Base-by-base conservation (phyloP, 2,329 filamentous ascomycete genomes). In the Didymella sp. region DNA sequence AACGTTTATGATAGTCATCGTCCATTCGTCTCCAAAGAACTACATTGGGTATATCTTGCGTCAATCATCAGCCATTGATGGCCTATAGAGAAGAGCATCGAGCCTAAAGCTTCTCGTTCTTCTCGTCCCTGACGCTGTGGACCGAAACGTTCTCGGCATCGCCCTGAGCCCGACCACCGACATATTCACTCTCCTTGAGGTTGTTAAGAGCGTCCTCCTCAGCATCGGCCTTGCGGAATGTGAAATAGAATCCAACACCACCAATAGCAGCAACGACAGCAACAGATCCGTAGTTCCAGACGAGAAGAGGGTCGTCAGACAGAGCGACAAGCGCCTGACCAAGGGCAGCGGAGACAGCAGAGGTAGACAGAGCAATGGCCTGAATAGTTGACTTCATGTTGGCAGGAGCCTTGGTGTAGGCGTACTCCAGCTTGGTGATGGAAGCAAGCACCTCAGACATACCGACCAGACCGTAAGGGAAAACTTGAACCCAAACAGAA, bases 401-500 rank as follows among this genome's bases (percentile, higher is more conserved):
- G n/a, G 82, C 80, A 1, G 89, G 88, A 0, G 71, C 88, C 43
- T 72, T 73, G 47, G 69, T 73, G 56, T 72, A 73, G 2, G 70
- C 70, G 51, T 66, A 64, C 71, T 91, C 88, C 12, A 89, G 82
- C 63, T 86, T 86, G 1, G 88, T 89, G 60, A 90, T 86, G n/a
- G 85, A 87, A 41, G 85, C 84, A 63, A 88, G 83, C 43, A 87
- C 85, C 69, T 88, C 85, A 0, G 84, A 79, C 46, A 87, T 75
- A 15, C 82, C 85, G 13, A 86, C 84, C 37, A 87, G 78, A 9
- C 79, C 74, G 59, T 84, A 83, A 7, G 80, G 78, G n/a, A 81
- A 79, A 3, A 82, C 73, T 61, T 85, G 83, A 45, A 81, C 77
- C 68, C 82, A 82, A 40, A 87, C 84, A 58, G 85, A 80, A n/a